These are phyloP conservation scores for Pelargonium cotyledonis DNA, from an alignment of 441 rosid species.

Conservation along the genomic window DNA sequence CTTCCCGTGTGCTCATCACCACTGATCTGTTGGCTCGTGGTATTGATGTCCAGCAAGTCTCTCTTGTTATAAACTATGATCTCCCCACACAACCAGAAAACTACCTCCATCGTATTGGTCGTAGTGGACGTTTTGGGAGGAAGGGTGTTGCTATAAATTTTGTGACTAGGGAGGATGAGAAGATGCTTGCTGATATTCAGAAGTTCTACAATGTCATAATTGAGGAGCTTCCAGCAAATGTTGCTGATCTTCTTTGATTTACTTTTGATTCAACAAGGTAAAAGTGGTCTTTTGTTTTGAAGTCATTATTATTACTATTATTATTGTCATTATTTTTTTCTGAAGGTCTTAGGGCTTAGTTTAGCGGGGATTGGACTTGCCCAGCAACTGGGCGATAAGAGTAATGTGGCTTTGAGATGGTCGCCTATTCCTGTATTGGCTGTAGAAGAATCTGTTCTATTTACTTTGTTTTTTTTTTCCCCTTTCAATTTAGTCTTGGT, in stretches of 20 bases:
- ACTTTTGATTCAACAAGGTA: constrained; percentile 17
- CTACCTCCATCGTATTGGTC: constrained; percentile 75
- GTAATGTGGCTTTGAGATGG: too few species aligned
- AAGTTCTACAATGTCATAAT: constrained; percentile 41
- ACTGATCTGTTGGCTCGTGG: constrained; percentile 78
- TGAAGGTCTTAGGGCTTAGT: not conserved
- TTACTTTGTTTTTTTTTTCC: too few species aligned
- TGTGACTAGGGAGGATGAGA: constrained; percentile 60
- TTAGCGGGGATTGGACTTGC: too few species aligned
- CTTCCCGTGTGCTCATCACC: constrained; percentile 70
- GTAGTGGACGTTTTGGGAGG: constrained; percentile 73
- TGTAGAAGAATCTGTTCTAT: too few species aligned
- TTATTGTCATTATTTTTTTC: not conserved
- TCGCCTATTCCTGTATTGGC: too few species aligned
- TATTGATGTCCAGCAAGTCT: constrained; percentile 78
- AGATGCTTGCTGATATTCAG: constrained; percentile 72
- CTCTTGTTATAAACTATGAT: constrained; percentile 69
- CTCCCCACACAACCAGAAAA: constrained; percentile 79
- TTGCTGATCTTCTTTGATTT: constrained; percentile 62
- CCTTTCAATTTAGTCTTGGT: too few species aligned
- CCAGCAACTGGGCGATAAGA: too few species aligned
- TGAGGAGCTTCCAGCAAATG: constrained; percentile 66
- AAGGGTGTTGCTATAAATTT: constrained; percentile 76
- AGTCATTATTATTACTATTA: not conserved
- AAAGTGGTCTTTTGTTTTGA: not conserved